A percentile compares a stretch with the other conserved stretches of the same genome.
Evolutionary conservation across 805 yeast genomes (phyloP).

Genomic region (Starmerella khaoyaiensis): DNA sequence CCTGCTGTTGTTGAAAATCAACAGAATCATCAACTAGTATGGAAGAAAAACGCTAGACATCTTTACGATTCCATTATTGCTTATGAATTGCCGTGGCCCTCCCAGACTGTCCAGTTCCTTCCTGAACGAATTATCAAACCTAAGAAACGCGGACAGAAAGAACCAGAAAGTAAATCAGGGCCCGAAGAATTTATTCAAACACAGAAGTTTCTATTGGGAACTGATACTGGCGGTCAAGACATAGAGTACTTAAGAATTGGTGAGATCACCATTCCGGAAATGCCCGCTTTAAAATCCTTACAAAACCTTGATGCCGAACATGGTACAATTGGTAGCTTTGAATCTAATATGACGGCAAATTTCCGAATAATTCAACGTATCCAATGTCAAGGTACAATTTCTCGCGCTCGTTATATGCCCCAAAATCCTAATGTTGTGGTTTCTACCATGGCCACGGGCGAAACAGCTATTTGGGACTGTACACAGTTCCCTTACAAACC

Average conservation of each 20-base stretch:
- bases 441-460: slow-evolving; percentile 54
- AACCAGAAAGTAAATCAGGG: slow-evolving; percentile 5
- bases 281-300: slow-evolving; percentile 18
- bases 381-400: slow-evolving; percentile 59
- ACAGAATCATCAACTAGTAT: slow-evolving; percentile 38
- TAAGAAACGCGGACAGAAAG: slow-evolving; percentile 7
- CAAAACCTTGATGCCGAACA: slow-evolving; percentile 30
- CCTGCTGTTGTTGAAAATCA: no score
- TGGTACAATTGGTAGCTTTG: slow-evolving; percentile 27
- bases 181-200: slow-evolving; percentile 25
- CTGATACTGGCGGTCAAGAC: slow-evolving; percentile 48
- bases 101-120: slow-evolving; percentile 46
- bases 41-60: slow-evolving; percentile 51
- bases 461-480: slow-evolving; percentile 57
- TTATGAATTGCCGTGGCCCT: slow-evolving; percentile 50
- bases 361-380: slow-evolving; percentile 43
- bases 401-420: slow-evolving; percentile 61
- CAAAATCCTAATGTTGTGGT: slow-evolving; percentile 77
- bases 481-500: slow-evolving; percentile 60
- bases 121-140: slow-evolving; percentile 37
- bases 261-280: slow-evolving; percentile 24
- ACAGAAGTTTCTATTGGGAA: slow-evolving; percentile 39
- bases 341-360: slow-evolving; percentile 26
- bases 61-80: slow-evolving; percentile 44
- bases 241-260: slow-evolving; percentile 37